Percentiles rank a stretch among this genome's conserved stretches.
phyloP scores from a whole-genome alignment of 495 filamentous ascomycete genomes.

The Aspergillus heteromorphus region DNA sequence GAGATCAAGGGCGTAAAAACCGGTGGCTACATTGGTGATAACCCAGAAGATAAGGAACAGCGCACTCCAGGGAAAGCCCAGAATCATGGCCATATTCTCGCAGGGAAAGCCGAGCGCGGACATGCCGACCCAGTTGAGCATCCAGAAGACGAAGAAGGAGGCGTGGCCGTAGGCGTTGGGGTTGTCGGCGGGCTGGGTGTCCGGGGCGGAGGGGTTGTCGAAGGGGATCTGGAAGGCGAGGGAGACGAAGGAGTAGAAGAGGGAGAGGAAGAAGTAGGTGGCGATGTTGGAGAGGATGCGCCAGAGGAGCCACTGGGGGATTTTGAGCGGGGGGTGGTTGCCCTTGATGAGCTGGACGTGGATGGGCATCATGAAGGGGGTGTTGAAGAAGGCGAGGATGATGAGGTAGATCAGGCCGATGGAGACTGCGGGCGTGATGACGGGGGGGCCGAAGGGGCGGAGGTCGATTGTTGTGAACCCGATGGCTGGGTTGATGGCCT shows the following conservation, averaged over 20 bases:
- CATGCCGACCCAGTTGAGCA: constrained; percentile 71
- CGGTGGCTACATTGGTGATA: constrained; percentile 62
- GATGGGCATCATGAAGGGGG: constrained; percentile 63
- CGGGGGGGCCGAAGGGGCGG: constrained; percentile 55
- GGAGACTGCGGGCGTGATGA: constrained; percentile 53
- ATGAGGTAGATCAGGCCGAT: constrained; percentile 70
- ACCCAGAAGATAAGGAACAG: constrained; percentile 75
- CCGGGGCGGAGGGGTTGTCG: constrained; percentile 35
- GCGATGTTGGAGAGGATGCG: constrained; percentile 53
- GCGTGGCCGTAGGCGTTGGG: constrained; percentile 55
- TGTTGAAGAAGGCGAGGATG: constrained; percentile 69
- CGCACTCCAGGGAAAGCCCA: constrained; percentile 62
- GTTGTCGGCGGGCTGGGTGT: constrained; percentile 38
- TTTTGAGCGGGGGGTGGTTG: constrained; percentile 55
- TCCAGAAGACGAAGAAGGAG: constrained; percentile 67
- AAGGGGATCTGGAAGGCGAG: constrained; percentile 65
- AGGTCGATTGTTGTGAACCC: constrained; percentile 57
- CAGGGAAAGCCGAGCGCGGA: constrained; percentile 60
- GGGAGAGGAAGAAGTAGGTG: constrained; percentile 62
- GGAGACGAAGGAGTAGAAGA: constrained; percentile 61
- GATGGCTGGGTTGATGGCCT: constrained; percentile 59
- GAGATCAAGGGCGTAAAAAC: constrained; percentile 58
- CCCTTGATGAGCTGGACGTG: constrained; percentile 52
- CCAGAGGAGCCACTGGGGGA: constrained; percentile 57
- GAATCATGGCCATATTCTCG: constrained; percentile 67